phyloP scores from a whole-genome alignment of 768 basidiomycete species.

The Suillus variegatus region DNA sequence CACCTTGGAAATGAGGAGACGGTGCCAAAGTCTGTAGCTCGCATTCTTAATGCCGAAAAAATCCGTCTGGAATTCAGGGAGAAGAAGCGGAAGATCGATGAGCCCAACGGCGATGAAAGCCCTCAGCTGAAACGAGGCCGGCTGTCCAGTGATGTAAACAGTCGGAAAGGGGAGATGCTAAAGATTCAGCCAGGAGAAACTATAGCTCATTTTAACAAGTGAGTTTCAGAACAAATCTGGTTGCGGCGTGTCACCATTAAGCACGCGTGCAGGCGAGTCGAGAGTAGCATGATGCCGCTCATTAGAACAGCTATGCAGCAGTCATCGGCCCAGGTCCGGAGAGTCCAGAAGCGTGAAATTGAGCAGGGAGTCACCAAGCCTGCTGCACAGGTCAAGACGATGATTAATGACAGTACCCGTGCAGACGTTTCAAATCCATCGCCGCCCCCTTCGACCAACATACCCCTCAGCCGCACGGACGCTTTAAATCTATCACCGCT shows the following conservation, averaged over 20 bases:
- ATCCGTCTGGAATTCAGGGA: conserved; percentile 56
- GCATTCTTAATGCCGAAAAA: conserved; percentile 63
- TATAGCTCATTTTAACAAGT: conserved; percentile 77
- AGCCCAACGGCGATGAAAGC: conserved; percentile 32
- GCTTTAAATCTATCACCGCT: conserved; percentile 18
- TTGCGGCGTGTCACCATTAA: conserved; percentile 14
- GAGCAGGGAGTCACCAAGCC: conserved; percentile 23
- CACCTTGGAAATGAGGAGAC: conserved; percentile 52
- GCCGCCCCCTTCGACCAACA: conserved; percentile 17
- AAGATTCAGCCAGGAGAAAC: conserved; percentile 69
- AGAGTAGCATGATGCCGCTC: conserved; percentile 66
- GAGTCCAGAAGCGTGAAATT: conserved; percentile 37
- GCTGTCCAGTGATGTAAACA: conserved; percentile 17
- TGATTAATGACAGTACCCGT: conserved; percentile 12
- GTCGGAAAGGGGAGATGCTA: conserved; percentile 28
- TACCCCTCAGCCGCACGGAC: conserved; percentile 10
- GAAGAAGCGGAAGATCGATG: conserved; percentile 41
- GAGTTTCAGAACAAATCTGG: conserved; percentile 20
- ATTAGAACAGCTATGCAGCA: conserved; percentile 61
- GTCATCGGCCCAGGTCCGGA: conserved; percentile 54
- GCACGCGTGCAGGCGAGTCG: conserved; percentile 58
- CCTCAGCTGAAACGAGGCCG: conserved; percentile 30
- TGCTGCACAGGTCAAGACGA: conserved; percentile 17
- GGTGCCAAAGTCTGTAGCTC: conserved; percentile 67
- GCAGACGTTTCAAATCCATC: conserved; percentile 16